Conservation (phyloP, 164 flowering plant genomes). For the Vitis amurensis region DNA sequence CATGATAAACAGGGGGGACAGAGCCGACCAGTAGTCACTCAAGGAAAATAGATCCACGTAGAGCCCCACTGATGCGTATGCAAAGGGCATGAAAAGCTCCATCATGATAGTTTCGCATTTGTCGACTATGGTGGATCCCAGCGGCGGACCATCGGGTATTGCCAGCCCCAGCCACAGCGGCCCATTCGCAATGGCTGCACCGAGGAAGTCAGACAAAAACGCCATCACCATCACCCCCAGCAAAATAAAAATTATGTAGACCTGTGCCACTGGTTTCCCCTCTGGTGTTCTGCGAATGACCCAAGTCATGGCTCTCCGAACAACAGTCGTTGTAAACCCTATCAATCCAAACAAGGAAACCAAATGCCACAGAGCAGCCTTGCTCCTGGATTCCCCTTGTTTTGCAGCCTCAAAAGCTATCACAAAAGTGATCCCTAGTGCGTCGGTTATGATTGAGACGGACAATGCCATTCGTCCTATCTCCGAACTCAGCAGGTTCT, state of each 20-base stretch:
- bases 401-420: slow-evolving; percentile 37
- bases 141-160: slow-evolving; percentile 76
- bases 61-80: slow-evolving; percentile 44
- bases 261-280: slow-evolving; percentile 49
- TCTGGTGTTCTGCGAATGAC: slow-evolving; percentile 43
- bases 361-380: slow-evolving; percentile 23
- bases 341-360: slow-evolving; percentile 14
- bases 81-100: slow-evolving; percentile 56
- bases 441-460: slow-evolving; percentile 30
- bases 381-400: slow-evolving; percentile 19
- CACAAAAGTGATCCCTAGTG: slow-evolving; percentile 21
- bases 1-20: slow-evolving; percentile 34
- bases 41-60: slow-evolving; percentile 32
- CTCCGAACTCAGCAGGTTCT: slow-evolving; percentile 65
- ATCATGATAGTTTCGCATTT: slow-evolving; percentile 44
- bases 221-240: slow-evolving; percentile 36
- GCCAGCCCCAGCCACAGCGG: slow-evolving; percentile 61
- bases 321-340: slow-evolving; percentile 9
- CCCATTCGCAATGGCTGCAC: slow-evolving; percentile 48
- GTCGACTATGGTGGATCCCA: slow-evolving; percentile 60
- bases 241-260: slow-evolving; percentile 33
- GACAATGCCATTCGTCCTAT: slow-evolving; percentile 52
- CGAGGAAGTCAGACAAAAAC: slow-evolving; percentile 45
- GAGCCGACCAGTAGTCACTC: slow-evolving; percentile 13
- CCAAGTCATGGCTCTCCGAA: slow-evolving; percentile 35